Base-by-base conservation (phyloP, 306 rosid genomes). In the Boehmeria nivea region DNA sequence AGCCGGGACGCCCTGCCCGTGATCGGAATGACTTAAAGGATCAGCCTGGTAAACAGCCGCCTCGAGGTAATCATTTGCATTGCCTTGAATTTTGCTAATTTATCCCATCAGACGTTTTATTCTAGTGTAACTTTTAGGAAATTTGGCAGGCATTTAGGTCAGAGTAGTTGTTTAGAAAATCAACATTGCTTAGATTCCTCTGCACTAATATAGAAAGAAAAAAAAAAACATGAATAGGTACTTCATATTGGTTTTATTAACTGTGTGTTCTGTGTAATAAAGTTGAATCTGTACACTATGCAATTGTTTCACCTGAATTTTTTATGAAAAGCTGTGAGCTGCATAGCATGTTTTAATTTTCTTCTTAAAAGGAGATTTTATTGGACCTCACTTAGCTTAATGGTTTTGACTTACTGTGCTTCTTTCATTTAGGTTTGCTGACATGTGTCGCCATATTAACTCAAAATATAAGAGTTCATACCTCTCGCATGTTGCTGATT, bases 11-110 rank as follows among this genome's bases (percentile, higher is more conserved):
- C 11, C 59, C 80, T 31, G 43, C 88, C 17, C 82, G 75, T 26
- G 56, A 57, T 22, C 78, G 60, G 16, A 64, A 12, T 58, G 63
- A 54, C 47, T 60, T 56, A 17, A 42, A 25, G 0, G 65, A 66
- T 36, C 93, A 81, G 46, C 53, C 74, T 43, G 49, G 31, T 23
- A 82, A 69, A 56, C 66, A 43, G 63, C 85, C 86, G 23, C 57
- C 96, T 63, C 79, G 70, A 77, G 99, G 99, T 93, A 93, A 40
- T 82, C 28, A 53, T 66, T 64, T 49, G 3, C 48, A 34, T 52
- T 19, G 2, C 31, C 9, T 23, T 45, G 26, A 45, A 17, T 66
- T 20, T 28, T 21, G 39, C 15, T 43, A 12, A 8, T 15, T 48
- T 15, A 8, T 28, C 33, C 22, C n/a, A 3, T 5, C 20, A 14